These are phyloP conservation scores for Aspergillus kassunensis DNA, from an alignment of 495 filamentous ascomycete genomes.

Conservation along the genomic window DNA sequence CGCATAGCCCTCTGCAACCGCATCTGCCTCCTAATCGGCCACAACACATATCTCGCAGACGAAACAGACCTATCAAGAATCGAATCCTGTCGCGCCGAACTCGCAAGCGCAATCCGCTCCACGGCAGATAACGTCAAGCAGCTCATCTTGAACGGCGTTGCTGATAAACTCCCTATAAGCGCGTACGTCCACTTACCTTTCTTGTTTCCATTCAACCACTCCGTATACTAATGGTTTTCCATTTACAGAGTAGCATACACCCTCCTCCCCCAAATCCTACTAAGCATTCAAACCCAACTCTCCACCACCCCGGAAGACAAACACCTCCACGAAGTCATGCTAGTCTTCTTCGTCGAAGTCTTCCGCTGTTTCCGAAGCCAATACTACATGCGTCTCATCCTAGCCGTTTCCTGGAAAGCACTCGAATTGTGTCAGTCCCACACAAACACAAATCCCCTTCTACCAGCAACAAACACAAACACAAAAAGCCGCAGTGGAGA, in stretches of 20 bases:
- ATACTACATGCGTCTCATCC: slow-evolving; percentile 11
- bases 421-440: slow-evolving; percentile 12
- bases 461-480: too few species aligned
- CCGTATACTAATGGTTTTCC: background rate
- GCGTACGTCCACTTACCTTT: slow-evolving; percentile 4
- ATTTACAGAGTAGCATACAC: slow-evolving; percentile 10
- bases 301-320: slow-evolving; percentile 13
- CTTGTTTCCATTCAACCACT: background rate
- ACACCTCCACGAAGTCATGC: slow-evolving; percentile 14
- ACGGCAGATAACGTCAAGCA: slow-evolving; percentile 16
- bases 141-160: slow-evolving; percentile 13
- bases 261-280: slow-evolving; percentile 16
- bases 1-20: slow-evolving; percentile 17
- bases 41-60: background rate
- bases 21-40: slow-evolving; percentile 12
- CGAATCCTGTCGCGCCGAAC: slow-evolving; percentile 12
- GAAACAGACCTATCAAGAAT: slow-evolving; percentile 8
- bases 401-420: slow-evolving; percentile 13
- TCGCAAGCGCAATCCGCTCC: slow-evolving; percentile 7
- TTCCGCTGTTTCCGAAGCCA: slow-evolving; percentile 14
- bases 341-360: slow-evolving; percentile 18
- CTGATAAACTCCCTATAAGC: slow-evolving; percentile 17
- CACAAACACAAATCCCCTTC: too few species aligned
- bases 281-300: slow-evolving; percentile 16
- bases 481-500: too few species aligned